These are phyloP conservation scores for Sarcomyxa edulis DNA, from an alignment of 768 basidiomycete genomes.

Conservation along the genomic window DNA sequence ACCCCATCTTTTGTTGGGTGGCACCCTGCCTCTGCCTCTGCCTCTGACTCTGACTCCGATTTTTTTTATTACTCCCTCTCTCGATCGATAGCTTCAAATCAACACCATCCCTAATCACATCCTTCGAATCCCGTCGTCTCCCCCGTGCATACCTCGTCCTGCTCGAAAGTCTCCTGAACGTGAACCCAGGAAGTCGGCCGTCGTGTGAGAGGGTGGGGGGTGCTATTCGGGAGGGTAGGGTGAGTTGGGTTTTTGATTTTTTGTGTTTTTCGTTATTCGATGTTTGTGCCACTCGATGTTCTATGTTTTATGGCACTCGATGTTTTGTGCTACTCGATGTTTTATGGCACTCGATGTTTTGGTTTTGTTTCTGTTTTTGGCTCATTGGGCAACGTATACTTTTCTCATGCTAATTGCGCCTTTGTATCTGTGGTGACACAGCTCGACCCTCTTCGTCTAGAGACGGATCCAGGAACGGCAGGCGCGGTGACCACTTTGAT, in stretches of 20 bases:
- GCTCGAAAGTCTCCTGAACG: conserved; percentile 65
- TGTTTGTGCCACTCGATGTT: not conserved
- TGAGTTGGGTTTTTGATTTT: conserved; percentile 28
- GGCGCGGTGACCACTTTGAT: too few species aligned
- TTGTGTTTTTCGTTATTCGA: conserved; percentile 5
- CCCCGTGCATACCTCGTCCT: conserved; percentile 68
- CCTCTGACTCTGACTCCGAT: not conserved
- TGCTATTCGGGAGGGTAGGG: conserved; percentile 69
- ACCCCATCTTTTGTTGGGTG: conserved; percentile 1
- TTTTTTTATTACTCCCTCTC: not conserved
- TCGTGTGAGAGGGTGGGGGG: conserved; percentile 65
- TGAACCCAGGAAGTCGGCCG: conserved; percentile 56
- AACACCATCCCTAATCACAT: conserved; percentile 39
- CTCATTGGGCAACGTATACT: not conserved
- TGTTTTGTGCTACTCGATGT: too few species aligned
- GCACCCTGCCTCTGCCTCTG: not conserved
- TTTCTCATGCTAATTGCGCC: conserved; percentile 2
- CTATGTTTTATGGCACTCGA: not conserved
- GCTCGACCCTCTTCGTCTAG: too few species aligned
- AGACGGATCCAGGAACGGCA: too few species aligned
- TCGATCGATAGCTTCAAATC: conserved; percentile 45
- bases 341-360: conserved; percentile 1
- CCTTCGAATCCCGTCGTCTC: conserved; percentile 68
- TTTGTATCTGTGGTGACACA: too few species aligned
- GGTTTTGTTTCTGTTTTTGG: conserved; percentile 20